Evolutionary conservation across 768 basidiomycete species (phyloP).

Genomic region (Termitomyces sp.): DNA sequence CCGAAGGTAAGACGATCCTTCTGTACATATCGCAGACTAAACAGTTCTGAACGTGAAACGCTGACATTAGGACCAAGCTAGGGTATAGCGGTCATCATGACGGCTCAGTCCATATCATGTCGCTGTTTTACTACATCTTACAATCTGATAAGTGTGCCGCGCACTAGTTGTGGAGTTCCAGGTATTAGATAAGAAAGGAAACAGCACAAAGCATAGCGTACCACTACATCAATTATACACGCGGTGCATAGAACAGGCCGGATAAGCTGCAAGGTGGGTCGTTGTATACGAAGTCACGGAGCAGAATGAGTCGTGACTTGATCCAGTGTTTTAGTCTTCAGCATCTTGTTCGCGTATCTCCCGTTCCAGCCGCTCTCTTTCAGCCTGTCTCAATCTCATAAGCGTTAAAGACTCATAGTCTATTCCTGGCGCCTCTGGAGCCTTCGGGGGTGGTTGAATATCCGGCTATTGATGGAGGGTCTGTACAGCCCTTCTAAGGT

Average conservation of each 20-base stretch:
- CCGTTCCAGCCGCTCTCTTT: conserved; percentile 69
- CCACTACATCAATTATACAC: background rate
- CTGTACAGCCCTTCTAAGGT: background rate
- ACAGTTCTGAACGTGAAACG: too few relatives aligned
- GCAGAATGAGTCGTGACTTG: too few relatives aligned
- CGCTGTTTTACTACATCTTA: too few relatives aligned
- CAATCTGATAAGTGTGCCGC: background rate
- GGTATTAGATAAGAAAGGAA: background rate
- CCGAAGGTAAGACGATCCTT: background rate
- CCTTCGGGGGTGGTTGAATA: conserved; percentile 22
- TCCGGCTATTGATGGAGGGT: conserved; percentile 20
- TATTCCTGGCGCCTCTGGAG: conserved; percentile 35
- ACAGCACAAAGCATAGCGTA: background rate
- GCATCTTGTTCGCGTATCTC: conserved; percentile 75
- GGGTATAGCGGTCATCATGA: too few relatives aligned
- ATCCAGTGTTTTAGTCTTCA: conserved; percentile 21
- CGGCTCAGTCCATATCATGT: background rate
- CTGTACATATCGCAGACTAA: too few relatives aligned
- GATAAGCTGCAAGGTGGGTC: background rate
- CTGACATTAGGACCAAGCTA: too few relatives aligned
- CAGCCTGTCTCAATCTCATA: conserved; percentile 78
- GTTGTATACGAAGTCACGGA: too few relatives aligned
- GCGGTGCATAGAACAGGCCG: too few relatives aligned
- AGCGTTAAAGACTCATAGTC: conserved; percentile 82
- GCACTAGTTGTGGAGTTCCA: background rate